Evolutionary conservation across 2,329 filamentous ascomycete species (phyloP), one percentile per base, ranked within the genome.

Genomic region (Fusarium sp.): DNA sequence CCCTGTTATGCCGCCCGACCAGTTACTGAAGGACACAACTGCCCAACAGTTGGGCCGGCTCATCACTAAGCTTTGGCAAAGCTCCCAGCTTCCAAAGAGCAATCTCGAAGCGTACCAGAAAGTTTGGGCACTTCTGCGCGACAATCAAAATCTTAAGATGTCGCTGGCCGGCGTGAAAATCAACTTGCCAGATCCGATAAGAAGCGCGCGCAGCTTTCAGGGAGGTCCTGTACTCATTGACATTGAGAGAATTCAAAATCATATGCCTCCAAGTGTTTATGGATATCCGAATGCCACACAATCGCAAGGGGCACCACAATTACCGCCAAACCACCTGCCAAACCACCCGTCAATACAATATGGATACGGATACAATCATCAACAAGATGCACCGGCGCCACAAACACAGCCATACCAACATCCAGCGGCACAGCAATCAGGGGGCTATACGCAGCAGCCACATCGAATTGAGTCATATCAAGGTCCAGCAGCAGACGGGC

Each of bases 161-260:
- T 15, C 6, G 32, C 40, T 21, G 15, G 53, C 47, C 37, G 35
- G 35, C 2, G 9, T 42, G 9, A 11, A 8, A 9, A 6, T 23
- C 21, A 15, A 25, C 16, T 9, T 25, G 15, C 11, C 25, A 21
- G 16, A 4, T 35, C 13, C 7, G 10, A 21, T 23, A 13, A 3
- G 9, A 15, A 5, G 2, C 3, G 30, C 16, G 33, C 60, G 66
- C 11, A 13, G 35, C 46, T 65, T 70, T 16, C 35, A 28, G 28
- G 67, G 67, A 44, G 57, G 63, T 16, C 67, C 67, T 18, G 28
- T 69, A 16, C 66, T 69, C 25, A 15, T 35, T 21, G 66, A 69
- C 21, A 23, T 43, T 33, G 42, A 53, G 30, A 8, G 5, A 5
- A 16, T 28, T 8, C 66, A 69, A 23, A 3, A 18, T 23, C 21